Evolutionary conservation across 1,284 basidiomycete species (phyloP), one percentile per base, ranked within the genome.

Genomic region (Neonothopanus nambi): DNA sequence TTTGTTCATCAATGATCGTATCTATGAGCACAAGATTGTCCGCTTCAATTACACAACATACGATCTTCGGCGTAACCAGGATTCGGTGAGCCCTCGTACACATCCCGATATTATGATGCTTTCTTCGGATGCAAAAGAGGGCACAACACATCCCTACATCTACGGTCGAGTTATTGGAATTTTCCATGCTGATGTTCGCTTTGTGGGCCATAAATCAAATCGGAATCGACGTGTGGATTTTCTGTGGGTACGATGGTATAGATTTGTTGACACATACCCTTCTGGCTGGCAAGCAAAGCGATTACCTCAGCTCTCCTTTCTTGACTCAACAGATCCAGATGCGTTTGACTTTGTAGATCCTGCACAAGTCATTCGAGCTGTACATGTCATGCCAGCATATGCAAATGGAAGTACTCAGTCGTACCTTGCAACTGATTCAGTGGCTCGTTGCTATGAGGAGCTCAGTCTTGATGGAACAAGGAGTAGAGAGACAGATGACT

Each of bases 161-260:
- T 73, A 72, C 57, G 72, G 67, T 4, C 56, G 59, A 1, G 61
- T 73, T 4, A 42, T 72, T 21, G 64, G 63, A 2, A 60, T 70
- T 3, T 71, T 65, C 49, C 71, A 72, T 51, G 63, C 57, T 5
- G 49, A 63, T 18, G 62, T 65, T 21, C 24, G 30, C 17, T 48
- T 35, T 24, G 17, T 5, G 6, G 21, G 23, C 3, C 6, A 9
- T 5, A 23, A n/a, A 15, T n/a, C 7, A 13, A 36, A 40, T 15
- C n/a, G 48, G 56, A 9, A 47, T 48, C 9, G 62, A 36, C 47
- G 47, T 4, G 36, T 49, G 6, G 61, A 71, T 12, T 64, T 70
- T 42, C 45, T 70, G 3, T 66, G 64, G 47, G 20, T 49, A 3
- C 20, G 47, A 3, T 49, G 47, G 47, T 40, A 38, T 18, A 5